These are phyloP conservation scores for Mycena epipterygia DNA, from an alignment of 768 basidiomycete species.

Conservation along the genomic window DNA sequence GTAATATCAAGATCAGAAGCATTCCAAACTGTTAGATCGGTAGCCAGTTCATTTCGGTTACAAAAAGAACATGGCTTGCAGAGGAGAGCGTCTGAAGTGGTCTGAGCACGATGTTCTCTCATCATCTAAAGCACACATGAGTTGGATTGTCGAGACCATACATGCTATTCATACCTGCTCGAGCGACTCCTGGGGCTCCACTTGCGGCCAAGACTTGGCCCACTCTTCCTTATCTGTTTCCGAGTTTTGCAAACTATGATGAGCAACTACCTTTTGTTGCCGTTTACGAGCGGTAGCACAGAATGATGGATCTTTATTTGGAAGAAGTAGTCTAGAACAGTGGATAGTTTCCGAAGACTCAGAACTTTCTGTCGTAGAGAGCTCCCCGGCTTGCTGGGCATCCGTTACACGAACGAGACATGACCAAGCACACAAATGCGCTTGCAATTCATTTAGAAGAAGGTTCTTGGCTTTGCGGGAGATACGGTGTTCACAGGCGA, in stretches of 20 bases:
- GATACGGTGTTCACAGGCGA: too few relatives aligned
- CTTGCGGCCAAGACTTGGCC: slow-evolving; percentile 3
- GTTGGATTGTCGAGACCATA: background rate
- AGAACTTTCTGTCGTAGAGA: background rate
- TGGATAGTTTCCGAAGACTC: too few relatives aligned
- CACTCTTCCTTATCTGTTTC: background rate
- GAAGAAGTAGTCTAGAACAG: too few relatives aligned
- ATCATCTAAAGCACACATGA: background rate
- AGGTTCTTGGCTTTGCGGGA: background rate
- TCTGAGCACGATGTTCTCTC: background rate
- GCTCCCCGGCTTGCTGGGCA: background rate
- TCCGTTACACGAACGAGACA: background rate
- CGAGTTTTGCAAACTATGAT: background rate
- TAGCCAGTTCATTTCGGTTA: background rate
- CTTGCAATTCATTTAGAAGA: background rate
- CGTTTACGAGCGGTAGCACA: too few relatives aligned
- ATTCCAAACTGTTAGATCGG: background rate
- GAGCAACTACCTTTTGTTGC: background rate
- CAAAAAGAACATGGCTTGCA: background rate
- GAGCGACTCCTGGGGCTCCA: slow-evolving; percentile 1
- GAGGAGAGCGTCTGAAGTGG: background rate
- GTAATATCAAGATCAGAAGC: background rate
- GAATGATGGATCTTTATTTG: too few relatives aligned
- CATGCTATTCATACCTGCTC: slow-evolving; percentile 4
- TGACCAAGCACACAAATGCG: background rate